phyloP scores from a whole-genome alignment of 2,329 filamentous ascomycete species.

The Colletotrichum destructivum region DNA sequence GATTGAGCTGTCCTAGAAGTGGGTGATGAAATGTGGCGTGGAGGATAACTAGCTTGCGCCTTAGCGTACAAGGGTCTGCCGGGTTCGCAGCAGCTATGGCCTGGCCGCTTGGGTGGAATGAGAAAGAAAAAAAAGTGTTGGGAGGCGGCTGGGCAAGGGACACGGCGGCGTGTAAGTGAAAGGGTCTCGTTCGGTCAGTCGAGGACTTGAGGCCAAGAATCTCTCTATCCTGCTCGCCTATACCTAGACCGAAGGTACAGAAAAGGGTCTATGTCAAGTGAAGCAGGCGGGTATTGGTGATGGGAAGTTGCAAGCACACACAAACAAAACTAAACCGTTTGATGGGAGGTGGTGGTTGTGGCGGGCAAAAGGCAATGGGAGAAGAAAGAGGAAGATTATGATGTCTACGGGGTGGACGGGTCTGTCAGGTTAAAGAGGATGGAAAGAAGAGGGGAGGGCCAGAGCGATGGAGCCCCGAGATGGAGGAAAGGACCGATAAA shows the following conservation, averaged over 20 bases:
- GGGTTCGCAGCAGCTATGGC: conserved; percentile 26
- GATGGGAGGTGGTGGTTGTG: not conserved
- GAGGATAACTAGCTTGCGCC: conserved; percentile 32
- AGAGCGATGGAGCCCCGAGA: conserved; percentile 35
- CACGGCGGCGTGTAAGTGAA: conserved; percentile 36
- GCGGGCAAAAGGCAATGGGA: not conserved
- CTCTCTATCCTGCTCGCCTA: not conserved
- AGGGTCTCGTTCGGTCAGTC: conserved; percentile 7
- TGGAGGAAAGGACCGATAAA: conserved; percentile 42
- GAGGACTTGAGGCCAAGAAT: not conserved
- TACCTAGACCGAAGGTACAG: not conserved
- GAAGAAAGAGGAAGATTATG: conserved; percentile 18
- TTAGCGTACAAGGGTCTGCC: conserved; percentile 40
- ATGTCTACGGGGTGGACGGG: conserved; percentile 25
- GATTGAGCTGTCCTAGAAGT: conserved; percentile 33
- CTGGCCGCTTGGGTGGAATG: conserved; percentile 29
- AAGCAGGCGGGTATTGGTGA: not conserved
- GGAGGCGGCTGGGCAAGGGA: conserved; percentile 33
- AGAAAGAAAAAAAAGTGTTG: conserved; percentile 37
- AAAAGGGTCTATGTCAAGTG: not conserved
- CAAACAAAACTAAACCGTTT: conserved; percentile 3
- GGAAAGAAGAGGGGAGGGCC: conserved; percentile 34
- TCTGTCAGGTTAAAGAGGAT: conserved; percentile 32
- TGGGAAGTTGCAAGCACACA: not conserved
- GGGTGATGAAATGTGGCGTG: conserved; percentile 41